Evolutionary conservation across 2,329 filamentous ascomycete species (phyloP), one percentile per base, ranked within the genome.

Genomic region (Didymella segeticola): DNA sequence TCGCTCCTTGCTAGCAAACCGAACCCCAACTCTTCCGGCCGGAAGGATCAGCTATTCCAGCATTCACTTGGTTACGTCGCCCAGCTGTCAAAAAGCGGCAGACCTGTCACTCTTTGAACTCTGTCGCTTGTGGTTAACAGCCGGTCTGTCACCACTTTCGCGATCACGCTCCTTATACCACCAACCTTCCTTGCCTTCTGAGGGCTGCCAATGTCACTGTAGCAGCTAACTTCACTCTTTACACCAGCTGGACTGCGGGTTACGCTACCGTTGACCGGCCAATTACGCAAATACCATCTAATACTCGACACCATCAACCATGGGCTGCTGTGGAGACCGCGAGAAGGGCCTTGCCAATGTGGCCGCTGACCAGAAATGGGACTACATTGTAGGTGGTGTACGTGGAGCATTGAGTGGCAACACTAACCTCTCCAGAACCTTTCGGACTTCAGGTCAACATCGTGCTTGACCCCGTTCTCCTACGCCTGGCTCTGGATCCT

Each of bases 401-500:
- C n/a, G 27, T 47, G 30, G 20, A 38, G 20, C 14, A 11, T 4
- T 26, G 2, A 26, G 1, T 7, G 36, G 14, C 26, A 22, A n/a
- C 43, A 43, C 69, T 75, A 47, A 75, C 58, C 12, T 9, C 22
- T 8, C 20, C 49, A 78, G 76, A 81, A 73, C n/a, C 73, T 82
- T 23, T 73, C 71, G 47, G 93, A 98, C 76, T 98, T 97, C 82
- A 91, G 89, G 72, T 88, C 90, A 2, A 86, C 84, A 25, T 93
- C 90, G 12, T 92, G 89, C 73, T 87, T 89, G 62, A 84, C 89
- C 1, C 82, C 84, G 8, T 82, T 96, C 62, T 93, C 92, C 56
- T 98, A 97, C 74, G 84, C 80, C 67, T 95, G 92, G 77, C 83
- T 98, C 45, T 95, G 88, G 84, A 81, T 95, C 53, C 89, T 91